These are phyloP conservation scores for Pleurotus tuoliensis DNA, from an alignment of 768 basidiomycete genomes.

Conservation along the genomic window DNA sequence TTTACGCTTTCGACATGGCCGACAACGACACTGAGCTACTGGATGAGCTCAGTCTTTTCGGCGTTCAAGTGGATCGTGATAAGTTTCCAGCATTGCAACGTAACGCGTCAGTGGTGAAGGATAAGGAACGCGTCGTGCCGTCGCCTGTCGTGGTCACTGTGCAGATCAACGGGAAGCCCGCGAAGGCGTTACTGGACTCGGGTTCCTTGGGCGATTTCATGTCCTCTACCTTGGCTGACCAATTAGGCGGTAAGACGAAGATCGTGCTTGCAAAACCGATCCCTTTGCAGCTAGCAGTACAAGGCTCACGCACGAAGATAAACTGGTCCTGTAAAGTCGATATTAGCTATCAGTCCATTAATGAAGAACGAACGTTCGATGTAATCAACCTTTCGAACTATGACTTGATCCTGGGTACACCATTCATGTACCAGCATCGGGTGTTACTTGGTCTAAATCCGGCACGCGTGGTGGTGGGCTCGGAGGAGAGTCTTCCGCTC, in stretches of 20 bases:
- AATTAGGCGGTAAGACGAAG: conserved; percentile 22
- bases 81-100: conserved; percentile 14
- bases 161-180: conserved; percentile 27
- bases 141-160: conserved; percentile 29
- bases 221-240: conserved; percentile 30
- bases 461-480: conserved; percentile 20
- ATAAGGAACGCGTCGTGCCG: conserved; percentile 16
- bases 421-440: conserved; percentile 31
- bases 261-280: conserved; percentile 26
- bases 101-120: conserved; percentile 19
- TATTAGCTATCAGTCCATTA: conserved; percentile 31
- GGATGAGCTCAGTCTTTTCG: not conserved
- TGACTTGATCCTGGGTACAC: conserved; percentile 37
- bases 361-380: conserved; percentile 25
- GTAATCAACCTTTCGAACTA: conserved; percentile 36
- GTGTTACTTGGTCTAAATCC: conserved; percentile 22
- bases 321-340: conserved; percentile 20
- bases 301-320: conserved; percentile 36
- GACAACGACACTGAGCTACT: not conserved
- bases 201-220: conserved; percentile 41
- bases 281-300: conserved; percentile 33
- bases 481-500: conserved; percentile 14
- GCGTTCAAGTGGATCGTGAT: not conserved
- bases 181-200: conserved; percentile 30
- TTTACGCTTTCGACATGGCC: not conserved